These are phyloP conservation scores for Alternaria arbusti DNA, from an alignment of 2,329 filamentous ascomycete species.

Conservation along the genomic window DNA sequence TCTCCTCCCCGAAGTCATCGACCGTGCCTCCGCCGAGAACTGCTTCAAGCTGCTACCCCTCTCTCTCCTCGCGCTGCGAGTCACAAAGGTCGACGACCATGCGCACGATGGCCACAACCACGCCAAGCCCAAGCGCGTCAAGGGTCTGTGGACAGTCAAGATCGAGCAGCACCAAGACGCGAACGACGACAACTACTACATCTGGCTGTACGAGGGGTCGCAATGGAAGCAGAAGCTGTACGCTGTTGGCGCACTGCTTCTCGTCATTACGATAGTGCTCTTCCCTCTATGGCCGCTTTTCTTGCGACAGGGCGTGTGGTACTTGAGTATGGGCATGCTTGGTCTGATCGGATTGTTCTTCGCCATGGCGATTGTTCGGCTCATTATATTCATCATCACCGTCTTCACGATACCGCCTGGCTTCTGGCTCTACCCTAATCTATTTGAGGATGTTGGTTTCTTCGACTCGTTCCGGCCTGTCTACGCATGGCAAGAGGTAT, in stretches of 20 bases:
- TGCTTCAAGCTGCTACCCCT: slow-evolving; percentile 93
- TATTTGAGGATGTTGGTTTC: slow-evolving; percentile 98
- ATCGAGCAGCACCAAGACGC: slow-evolving; percentile 97
- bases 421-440: slow-evolving; percentile 96
- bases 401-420: slow-evolving; percentile 85
- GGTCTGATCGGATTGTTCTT: slow-evolving; percentile 93
- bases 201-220: slow-evolving; percentile 93
- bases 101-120: slow-evolving; percentile 68
- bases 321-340: slow-evolving; percentile 92
- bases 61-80: slow-evolving; percentile 90
- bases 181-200: slow-evolving; percentile 86
- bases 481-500: slow-evolving; percentile 97
- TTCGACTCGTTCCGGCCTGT: slow-evolving; percentile 95
- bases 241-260: slow-evolving; percentile 78
- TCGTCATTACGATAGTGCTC: slow-evolving; percentile 87
- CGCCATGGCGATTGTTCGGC: slow-evolving; percentile 93
- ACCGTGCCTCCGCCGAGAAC: slow-evolving; percentile 88
- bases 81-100: slow-evolving; percentile 79
- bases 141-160: slow-evolving; percentile 94
- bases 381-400: slow-evolving; percentile 92
- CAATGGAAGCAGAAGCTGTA: slow-evolving; percentile 95
- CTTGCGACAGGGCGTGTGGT: slow-evolving; percentile 93
- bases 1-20: slow-evolving; percentile 83
- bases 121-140: slow-evolving; percentile 77
- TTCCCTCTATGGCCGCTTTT: slow-evolving; percentile 96